Conservation (phyloP, 768 basidiomycete genomes). For the Pisolithus microcarpus region DNA sequence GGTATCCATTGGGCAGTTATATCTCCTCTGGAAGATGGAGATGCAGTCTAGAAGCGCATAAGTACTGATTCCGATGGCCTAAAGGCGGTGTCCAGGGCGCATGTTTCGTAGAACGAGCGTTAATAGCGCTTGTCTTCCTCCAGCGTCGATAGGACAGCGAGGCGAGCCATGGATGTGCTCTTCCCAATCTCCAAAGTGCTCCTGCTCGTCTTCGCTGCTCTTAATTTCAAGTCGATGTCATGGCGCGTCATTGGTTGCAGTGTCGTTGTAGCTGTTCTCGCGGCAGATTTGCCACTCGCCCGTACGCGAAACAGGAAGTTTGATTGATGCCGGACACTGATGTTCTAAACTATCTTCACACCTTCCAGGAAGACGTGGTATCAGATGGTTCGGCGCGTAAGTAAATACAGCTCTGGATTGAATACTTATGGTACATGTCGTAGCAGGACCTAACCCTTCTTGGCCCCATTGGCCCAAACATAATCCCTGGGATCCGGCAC, state of each 20-base stretch:
- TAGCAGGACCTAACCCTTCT: background rate
- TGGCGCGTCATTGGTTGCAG: background rate
- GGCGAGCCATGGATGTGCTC: too few relatives aligned
- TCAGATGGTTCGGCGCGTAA: background rate
- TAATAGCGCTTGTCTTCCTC: too few relatives aligned
- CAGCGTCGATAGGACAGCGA: too few relatives aligned
- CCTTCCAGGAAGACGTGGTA: background rate
- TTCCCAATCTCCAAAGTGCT: too few relatives aligned
- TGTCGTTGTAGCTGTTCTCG: background rate
- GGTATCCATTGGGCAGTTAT: too few relatives aligned
- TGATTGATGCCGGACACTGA: background rate
- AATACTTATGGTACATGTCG: background rate
- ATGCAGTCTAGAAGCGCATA: too few relatives aligned
- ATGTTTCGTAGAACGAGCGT: too few relatives aligned
- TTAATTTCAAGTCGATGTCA: background rate
- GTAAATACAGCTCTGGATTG: background rate
- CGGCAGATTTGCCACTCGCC: background rate
- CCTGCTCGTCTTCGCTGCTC: too few relatives aligned
- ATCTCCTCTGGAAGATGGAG: too few relatives aligned
- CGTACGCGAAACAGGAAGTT: constrained; percentile 1
- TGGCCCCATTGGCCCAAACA: background rate
- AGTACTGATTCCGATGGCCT: too few relatives aligned
- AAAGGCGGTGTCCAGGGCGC: too few relatives aligned
- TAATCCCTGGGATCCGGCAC: background rate
- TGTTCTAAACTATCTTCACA: background rate